phyloP scores from a whole-genome alignment of 805 yeast species.

The Sungouiella blattae region DNA sequence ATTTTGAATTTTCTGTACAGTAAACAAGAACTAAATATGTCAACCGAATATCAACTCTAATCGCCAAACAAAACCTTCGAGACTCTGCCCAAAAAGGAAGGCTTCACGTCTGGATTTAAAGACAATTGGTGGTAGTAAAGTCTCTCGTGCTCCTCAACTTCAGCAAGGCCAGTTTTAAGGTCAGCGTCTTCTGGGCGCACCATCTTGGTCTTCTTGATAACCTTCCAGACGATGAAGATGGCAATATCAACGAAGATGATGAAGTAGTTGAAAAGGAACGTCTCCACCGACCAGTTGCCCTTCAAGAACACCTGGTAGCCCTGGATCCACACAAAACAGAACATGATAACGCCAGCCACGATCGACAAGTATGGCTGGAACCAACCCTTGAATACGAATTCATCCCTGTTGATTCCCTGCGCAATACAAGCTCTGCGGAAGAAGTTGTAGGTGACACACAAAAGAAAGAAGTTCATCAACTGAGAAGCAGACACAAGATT shows the following conservation, averaged over 20 bases:
- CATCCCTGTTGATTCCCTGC: constrained; percentile 15
- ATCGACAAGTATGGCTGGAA: constrained; percentile 24
- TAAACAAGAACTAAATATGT: background rate
- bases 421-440: constrained; percentile 16
- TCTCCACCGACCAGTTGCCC: constrained; percentile 10
- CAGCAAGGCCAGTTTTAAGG: constrained; percentile 31
- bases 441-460: constrained; percentile 20
- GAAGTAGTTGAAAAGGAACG: constrained; percentile 16
- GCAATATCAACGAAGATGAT: constrained; percentile 16
- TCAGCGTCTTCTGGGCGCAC: constrained; percentile 15
- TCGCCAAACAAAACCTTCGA: background rate
- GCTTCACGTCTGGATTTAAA: background rate
- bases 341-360: constrained; percentile 14
- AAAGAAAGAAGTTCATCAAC: constrained; percentile 24
- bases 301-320: constrained; percentile 14
- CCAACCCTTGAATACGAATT: constrained; percentile 17
- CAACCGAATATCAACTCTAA: too few relatives aligned
- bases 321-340: constrained; percentile 15
- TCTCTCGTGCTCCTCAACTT: constrained; percentile 38
- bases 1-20: too few relatives aligned
- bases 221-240: constrained; percentile 12
- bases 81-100: background rate
- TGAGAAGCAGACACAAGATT: constrained; percentile 30
- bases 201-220: constrained; percentile 13
- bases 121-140: constrained; percentile 15